Evolutionary conservation across 2,329 filamentous ascomycete genomes (phyloP).

Genomic region (Thielaviopsis ethacetica): DNA sequence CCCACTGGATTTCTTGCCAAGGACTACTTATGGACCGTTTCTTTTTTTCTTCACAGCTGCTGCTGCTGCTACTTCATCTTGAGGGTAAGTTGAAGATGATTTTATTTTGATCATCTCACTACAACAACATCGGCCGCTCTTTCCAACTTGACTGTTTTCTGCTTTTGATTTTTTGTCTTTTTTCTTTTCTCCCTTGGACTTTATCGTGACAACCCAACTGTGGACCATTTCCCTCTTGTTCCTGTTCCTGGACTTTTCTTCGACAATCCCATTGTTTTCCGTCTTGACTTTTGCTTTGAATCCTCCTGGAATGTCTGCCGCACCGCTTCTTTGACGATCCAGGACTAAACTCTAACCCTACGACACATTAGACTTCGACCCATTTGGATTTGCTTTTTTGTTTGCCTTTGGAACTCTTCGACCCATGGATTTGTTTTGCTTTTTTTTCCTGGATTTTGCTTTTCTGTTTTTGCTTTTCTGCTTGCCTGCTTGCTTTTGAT

Average conservation of each 20-base stretch:
- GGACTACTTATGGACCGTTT: not conserved
- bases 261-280: not conserved
- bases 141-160: not conserved
- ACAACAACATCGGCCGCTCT: not conserved
- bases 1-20: not conserved
- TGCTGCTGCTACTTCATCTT: not conserved
- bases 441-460: constrained; percentile 3
- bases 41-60: not conserved
- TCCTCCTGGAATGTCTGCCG: not conserved
- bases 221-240: constrained; percentile 8
- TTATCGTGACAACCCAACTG: not conserved
- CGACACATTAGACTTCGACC: not conserved
- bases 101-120: not conserved
- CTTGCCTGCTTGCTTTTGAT: not conserved
- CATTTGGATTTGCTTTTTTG: not conserved
- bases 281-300: not conserved
- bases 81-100: not conserved
- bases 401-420: not conserved
- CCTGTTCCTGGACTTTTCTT: not conserved
- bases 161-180: not conserved
- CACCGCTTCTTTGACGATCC: not conserved
- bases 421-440: not conserved
- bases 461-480: not conserved
- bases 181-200: not conserved
- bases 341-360: not conserved